phyloP scores from a whole-genome alignment of 1,139 yeast genomes.

The Kodamaea alishanica region DNA sequence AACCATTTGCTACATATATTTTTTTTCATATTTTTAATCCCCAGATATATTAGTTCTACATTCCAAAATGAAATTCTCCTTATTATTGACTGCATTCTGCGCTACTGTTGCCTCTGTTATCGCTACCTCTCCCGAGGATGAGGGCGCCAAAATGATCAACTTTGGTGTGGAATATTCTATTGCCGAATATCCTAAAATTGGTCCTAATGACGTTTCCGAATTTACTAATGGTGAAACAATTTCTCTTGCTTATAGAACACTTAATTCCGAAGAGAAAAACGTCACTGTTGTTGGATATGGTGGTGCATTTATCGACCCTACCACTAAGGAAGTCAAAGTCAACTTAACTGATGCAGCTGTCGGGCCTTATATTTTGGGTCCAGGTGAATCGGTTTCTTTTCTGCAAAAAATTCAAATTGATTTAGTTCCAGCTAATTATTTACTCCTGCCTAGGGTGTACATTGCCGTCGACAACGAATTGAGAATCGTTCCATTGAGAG shows the following conservation, averaged over 20 bases:
- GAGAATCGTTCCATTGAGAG: constrained; percentile 55
- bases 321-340: constrained; percentile 47
- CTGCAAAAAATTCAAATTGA: constrained; percentile 54
- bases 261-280: constrained; percentile 50
- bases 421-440: constrained; percentile 56
- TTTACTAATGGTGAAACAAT: constrained; percentile 52
- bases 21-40: too few relatives aligned
- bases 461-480: constrained; percentile 50
- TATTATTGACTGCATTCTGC: constrained; percentile 14
- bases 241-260: constrained; percentile 51
- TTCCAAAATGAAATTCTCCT: too few relatives aligned
- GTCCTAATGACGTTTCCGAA: constrained; percentile 37
- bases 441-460: constrained; percentile 58
- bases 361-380: constrained; percentile 55
- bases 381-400: constrained; percentile 49
- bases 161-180: constrained; percentile 41
- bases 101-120: constrained; percentile 11
- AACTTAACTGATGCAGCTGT: constrained; percentile 64
- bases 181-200: constrained; percentile 37
- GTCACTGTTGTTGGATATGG: constrained; percentile 66
- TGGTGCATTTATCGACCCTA: constrained; percentile 62
- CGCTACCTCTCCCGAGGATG: constrained; percentile 19
- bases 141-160: constrained; percentile 25
- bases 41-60: too few relatives aligned
- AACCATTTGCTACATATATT: too few relatives aligned